Evolutionary conservation across 2,329 filamentous ascomycete genomes (phyloP), one percentile per base, ranked within the genome.

Genomic region (Claviceps pusilla): DNA sequence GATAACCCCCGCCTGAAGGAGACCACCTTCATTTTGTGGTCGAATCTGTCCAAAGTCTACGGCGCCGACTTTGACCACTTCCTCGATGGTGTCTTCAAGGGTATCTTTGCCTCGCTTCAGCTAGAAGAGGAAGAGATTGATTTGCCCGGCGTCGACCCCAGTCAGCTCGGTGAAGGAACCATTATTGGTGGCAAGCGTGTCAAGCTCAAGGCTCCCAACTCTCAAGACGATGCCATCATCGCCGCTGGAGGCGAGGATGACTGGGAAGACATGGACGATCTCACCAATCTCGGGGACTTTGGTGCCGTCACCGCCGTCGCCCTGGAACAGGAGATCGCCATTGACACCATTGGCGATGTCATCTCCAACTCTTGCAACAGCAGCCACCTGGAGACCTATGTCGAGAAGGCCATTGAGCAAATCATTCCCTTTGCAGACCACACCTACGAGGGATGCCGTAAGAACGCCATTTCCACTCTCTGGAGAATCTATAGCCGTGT

Each of bases 1-100:
- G 90, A 89, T 62, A 90, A 96, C 72, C 87, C 90, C 46, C 82
- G 90, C 55, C 82, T 97, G 52, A 87, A 89, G 69, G 93, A 98
- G 75, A 96, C 89, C 58, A 95, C 89, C 67, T 98, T 95, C 73
- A 94, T 97, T 58, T 78, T 98, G 54, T 98, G 93, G 91, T 89
- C 88, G 60, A 89, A 87, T 45, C 83, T 98, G 66, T 86, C 91
- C 58, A 94, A 94, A 74, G 89, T 97, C 10, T 97, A 97, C 70
- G 84, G 86, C 63, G 86, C 88, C 64, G 77, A 89, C 54, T 91
- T 94, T 58, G 80, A 82, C 55, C 83, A 86, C 56, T 93, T 89
- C 72, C 78, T 93, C 7, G 76, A 79, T 0, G 87, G 86, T 51
- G 86, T 89, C 51, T 85, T 91, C 68, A 82, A 86, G 66, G 84